phyloP scores from a whole-genome alignment of 306 rosid genomes.

The Clitoria ternatea region DNA sequence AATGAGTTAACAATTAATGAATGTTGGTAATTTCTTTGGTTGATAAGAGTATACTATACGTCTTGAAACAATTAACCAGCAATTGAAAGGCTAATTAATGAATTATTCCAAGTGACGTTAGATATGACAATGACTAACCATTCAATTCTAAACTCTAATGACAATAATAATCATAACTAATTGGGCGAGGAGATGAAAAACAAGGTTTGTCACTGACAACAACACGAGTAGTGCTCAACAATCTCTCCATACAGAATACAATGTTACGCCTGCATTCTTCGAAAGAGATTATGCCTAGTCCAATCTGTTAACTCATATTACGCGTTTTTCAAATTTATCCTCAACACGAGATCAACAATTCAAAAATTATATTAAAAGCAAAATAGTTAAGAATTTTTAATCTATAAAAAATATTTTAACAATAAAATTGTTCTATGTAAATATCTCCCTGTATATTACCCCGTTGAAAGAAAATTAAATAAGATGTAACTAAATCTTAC shows the following conservation, averaged over 20 bases:
- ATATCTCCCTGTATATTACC: too few relatives aligned
- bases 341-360: neutral
- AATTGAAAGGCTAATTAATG: slow-evolving; percentile 10
- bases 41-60: neutral
- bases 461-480: too few relatives aligned
- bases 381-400: too few relatives aligned
- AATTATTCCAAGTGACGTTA: slow-evolving; percentile 22
- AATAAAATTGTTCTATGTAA: too few relatives aligned
- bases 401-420: too few relatives aligned
- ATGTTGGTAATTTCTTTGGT: neutral
- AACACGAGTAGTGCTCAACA: slow-evolving; percentile 56
- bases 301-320: neutral
- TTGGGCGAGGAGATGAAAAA: slow-evolving; percentile 31
- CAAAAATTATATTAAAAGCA: neutral
- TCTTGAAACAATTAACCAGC: slow-evolving; percentile 11
- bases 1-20: neutral
- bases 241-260: too few relatives aligned
- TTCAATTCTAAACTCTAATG: neutral
- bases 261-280: slow-evolving; percentile 27
- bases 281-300: neutral
- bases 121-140: slow-evolving; percentile 11
- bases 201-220: slow-evolving; percentile 43
- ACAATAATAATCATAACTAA: slow-evolving; percentile 5
- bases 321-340: neutral
- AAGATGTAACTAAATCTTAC: too few relatives aligned